Base-by-base conservation (phyloP, 139 green algal genomes). In the Spirogloea muscicola region DNA sequence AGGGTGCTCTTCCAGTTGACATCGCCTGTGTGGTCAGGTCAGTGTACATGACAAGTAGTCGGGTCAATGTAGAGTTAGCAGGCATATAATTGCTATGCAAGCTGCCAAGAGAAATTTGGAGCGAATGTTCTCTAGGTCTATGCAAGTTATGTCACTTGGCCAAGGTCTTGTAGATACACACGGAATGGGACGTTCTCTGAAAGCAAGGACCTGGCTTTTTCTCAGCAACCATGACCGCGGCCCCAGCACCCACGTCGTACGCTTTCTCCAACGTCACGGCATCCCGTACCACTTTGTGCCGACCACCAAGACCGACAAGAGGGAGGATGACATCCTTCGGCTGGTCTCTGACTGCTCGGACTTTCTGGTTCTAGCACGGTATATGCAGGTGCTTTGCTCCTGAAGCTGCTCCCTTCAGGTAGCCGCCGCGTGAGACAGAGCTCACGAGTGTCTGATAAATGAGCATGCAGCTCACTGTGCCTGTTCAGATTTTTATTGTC, bases 371-470 rank as follows among this genome's bases (percentile, higher is more conserved):
- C 38, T 83, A 1, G 76, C 76, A 2, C 41, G 76, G 3, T 83
- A 83, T 70, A 83, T 83, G 76, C 76, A 83, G 76, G 48, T 84
- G 3, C 7, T 18, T 64, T 18, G 9, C 43, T 51, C 43, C 13
- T 16, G 16, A 21, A 16, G 25, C 13, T 64, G 13, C 16, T 64
- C 13, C 13, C 55, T 64, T 33, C 13, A 13, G n/a, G n/a, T 64
- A 38, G 55, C 13, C 55, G 16, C 25, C 55, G 18, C 13, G 33
- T 21, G 55, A 38, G 55, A 49, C 13, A 21, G 13, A 64, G 25
- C 13, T 16, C n/a, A n/a, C n/a, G n/a, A n/a, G n/a, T n/a, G n/a
- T n/a, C n/a, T n/a, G n/a, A n/a, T n/a, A n/a, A n/a, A n/a, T n/a
- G n/a, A n/a, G n/a, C n/a, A n/a, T n/a, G n/a, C n/a, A n/a, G n/a